Evolutionary conservation across 176 grass and related monocot genomes (phyloP).

Genomic region (Musa schizocarpa): DNA sequence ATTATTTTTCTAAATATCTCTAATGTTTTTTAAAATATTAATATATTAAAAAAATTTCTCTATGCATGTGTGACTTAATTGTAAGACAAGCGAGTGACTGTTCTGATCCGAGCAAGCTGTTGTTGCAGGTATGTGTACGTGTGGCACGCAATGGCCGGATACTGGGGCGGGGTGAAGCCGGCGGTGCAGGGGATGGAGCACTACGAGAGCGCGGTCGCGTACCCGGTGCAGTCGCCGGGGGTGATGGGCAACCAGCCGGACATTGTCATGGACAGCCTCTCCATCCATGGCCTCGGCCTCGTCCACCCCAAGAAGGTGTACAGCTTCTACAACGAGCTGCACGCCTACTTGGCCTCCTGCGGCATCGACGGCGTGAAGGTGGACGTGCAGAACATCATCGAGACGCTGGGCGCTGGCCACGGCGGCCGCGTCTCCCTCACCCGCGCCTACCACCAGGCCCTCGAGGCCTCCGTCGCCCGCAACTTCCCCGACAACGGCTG

Average conservation of each 20-base stretch:
- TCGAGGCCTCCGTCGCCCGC: constrained; percentile 44
- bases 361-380: constrained; percentile 86
- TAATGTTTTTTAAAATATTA: too few species aligned
- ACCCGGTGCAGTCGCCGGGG: constrained; percentile 52
- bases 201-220: constrained; percentile 52
- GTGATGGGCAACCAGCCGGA: constrained; percentile 64
- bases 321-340: constrained; percentile 61
- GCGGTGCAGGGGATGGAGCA: constrained; percentile 29
- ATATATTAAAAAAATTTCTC: not conserved
- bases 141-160: constrained; percentile 76
- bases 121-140: constrained; percentile 51
- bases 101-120: not conserved
- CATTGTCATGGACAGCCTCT: constrained; percentile 62
- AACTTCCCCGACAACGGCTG: constrained; percentile 79
- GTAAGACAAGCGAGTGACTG: too few species aligned
- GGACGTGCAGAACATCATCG: constrained; percentile 81
- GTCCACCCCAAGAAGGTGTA: constrained; percentile 38
- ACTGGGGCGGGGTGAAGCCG: constrained; percentile 73
- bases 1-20: too few species aligned
- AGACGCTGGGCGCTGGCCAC: constrained; percentile 59
- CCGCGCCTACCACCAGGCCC: constrained; percentile 47
- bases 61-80: not conserved
- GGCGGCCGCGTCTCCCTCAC: constrained; percentile 61
- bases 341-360: constrained; percentile 53
- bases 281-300: constrained; percentile 50